A percentile compares a stretch with the other conserved stretches of the same genome.
Evolutionary conservation across 371 early-diverging fungal species (phyloP).

Genomic region (Haplosporangium sp.): DNA sequence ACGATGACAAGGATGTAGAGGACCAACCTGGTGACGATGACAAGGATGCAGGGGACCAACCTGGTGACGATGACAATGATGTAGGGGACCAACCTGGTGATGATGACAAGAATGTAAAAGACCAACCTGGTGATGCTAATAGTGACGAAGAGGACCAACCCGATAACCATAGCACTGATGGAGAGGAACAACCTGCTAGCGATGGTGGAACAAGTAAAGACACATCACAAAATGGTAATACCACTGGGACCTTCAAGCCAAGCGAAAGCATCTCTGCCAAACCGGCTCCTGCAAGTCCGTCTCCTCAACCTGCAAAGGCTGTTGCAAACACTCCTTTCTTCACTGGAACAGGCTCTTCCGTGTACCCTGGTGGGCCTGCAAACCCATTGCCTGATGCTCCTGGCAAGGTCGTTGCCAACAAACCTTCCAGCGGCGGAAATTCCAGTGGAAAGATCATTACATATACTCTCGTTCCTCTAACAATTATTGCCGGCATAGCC

Average conservation of each 20-base stretch:
- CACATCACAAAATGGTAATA: neutral
- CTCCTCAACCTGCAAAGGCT: neutral
- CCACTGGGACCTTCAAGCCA: neutral
- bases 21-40: constrained; percentile 1
- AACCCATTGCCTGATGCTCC: neutral
- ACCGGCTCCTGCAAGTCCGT: neutral
- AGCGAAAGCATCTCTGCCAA: neutral
- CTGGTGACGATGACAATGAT: neutral
- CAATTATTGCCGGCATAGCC: constrained; percentile 23
- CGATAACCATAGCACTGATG: neutral
- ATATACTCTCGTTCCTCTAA: constrained; percentile 34
- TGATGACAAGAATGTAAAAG: neutral
- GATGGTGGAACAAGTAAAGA: neutral
- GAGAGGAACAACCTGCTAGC: neutral
- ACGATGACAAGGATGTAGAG: neutral
- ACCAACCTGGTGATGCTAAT: neutral
- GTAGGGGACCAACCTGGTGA: neutral
- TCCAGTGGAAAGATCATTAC: constrained; percentile 19
- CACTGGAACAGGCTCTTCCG: constrained; percentile 10
- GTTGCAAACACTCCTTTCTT: constrained; percentile 11
- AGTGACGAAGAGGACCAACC: neutral
- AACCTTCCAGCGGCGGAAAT: constrained; percentile 6
- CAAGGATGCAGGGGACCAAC: neutral
- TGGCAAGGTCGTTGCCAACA: constrained; percentile 2
- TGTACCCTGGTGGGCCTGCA: constrained; percentile 2